These are phyloP conservation scores for Bombardia bombarda DNA, from an alignment of 495 filamentous ascomycete genomes.

Conservation along the genomic window DNA sequence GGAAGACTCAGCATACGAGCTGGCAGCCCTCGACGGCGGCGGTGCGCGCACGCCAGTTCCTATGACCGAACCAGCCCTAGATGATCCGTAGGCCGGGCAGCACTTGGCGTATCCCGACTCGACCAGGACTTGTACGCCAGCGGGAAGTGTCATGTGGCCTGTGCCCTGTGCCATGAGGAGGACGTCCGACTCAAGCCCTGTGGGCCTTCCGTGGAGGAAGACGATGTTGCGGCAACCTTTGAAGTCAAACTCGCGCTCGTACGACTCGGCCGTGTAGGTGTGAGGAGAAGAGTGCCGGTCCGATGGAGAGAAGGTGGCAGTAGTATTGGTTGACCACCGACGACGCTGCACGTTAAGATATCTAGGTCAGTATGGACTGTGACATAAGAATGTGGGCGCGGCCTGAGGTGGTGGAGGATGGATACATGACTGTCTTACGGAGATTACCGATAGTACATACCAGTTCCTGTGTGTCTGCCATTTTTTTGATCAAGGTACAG, in stretches of 20 bases:
- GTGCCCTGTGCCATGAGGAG: slow-evolving; percentile 13
- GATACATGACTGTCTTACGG: too few species aligned
- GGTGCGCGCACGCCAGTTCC: slow-evolving; percentile 11
- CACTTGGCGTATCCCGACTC: slow-evolving; percentile 12
- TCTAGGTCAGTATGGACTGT: neutral
- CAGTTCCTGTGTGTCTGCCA: neutral
- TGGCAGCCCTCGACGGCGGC: slow-evolving; percentile 8
- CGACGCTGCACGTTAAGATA: slow-evolving; percentile 3
- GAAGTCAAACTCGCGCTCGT: slow-evolving; percentile 20
- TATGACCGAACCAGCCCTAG: slow-evolving; percentile 3
- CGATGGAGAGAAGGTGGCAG: slow-evolving; percentile 4
- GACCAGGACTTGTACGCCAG: slow-evolving; percentile 16
- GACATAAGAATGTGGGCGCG: neutral
- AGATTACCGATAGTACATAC: neutral
- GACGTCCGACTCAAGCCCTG: slow-evolving; percentile 8
- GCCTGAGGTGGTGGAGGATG: too few species aligned
- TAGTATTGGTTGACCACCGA: slow-evolving; percentile 16
- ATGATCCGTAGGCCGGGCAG: neutral
- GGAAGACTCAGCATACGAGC: slow-evolving; percentile 12
- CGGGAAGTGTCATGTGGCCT: slow-evolving; percentile 21
- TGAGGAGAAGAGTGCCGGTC: slow-evolving; percentile 4
- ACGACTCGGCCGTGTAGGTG: slow-evolving; percentile 7
- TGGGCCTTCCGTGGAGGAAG: slow-evolving; percentile 9
- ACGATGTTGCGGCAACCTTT: slow-evolving; percentile 13
- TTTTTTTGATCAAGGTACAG: too few species aligned